These are phyloP conservation scores for Arachis stenosperma DNA, from an alignment of 306 rosid species.

Conservation along the genomic window DNA sequence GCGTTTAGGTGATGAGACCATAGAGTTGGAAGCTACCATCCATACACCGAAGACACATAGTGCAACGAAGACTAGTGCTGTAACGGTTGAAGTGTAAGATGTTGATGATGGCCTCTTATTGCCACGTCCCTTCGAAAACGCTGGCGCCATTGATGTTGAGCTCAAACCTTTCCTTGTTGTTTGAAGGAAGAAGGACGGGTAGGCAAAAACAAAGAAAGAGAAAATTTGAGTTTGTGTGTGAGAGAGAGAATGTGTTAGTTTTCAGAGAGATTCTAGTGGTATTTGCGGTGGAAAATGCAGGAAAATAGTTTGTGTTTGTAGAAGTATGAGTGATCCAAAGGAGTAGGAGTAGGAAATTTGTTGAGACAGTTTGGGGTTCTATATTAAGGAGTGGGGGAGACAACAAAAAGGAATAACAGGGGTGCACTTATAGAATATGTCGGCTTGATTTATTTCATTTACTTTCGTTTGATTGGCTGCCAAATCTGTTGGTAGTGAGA, in stretches of 20 bases:
- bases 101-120: conserved; percentile 60
- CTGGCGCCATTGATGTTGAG: conserved; percentile 46
- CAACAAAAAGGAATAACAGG: too few relatives aligned
- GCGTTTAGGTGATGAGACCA: conserved; percentile 36
- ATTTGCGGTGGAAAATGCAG: conserved; percentile 26
- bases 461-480: too few relatives aligned
- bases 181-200: conserved; percentile 7
- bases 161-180: conserved; percentile 5
- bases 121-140: conserved; percentile 50
- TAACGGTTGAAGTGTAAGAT: conserved; percentile 62
- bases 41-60: conserved; percentile 70
- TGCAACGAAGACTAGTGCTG: conserved; percentile 57
- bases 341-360: conserved; percentile 62
- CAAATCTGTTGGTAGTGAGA: too few relatives aligned
- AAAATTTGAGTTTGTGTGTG: too few relatives aligned
- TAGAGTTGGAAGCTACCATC: conserved; percentile 64
- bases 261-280: conserved; percentile 10
- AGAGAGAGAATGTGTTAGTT: neutral
- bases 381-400: neutral
- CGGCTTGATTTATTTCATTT: too few relatives aligned
- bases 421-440: too few relatives aligned
- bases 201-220: neutral
- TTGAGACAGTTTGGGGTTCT: conserved; percentile 22
- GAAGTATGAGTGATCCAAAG: conserved; percentile 63
- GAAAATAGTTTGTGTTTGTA: conserved; percentile 43